A percentile compares a stretch with the other conserved stretches of the same genome.
Conservation (phyloP, 768 basidiomycete species). For the Hemileccinum impolitum region DNA sequence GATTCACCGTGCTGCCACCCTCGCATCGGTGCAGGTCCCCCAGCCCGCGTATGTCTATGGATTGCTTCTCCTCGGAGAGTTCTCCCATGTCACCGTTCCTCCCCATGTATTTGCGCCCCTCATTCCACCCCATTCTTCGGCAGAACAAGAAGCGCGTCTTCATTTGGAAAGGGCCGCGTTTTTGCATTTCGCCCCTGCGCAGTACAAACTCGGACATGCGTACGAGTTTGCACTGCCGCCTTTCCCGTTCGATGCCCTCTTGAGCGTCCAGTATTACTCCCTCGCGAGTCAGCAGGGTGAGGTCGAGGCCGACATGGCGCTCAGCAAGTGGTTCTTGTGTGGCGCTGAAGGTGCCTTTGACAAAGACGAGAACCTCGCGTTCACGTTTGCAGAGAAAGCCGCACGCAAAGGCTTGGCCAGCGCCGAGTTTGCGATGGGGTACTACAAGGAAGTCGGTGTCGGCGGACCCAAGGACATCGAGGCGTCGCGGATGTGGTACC, state of each 20-base stretch:
- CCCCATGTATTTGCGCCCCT: constrained; percentile 49
- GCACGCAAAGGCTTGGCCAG: constrained; percentile 68
- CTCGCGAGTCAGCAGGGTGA: constrained; percentile 83
- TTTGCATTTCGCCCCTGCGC: constrained; percentile 79
- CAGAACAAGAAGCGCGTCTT: constrained; percentile 60
- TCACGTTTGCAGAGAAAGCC: constrained; percentile 88
- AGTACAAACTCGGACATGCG: constrained; percentile 89
- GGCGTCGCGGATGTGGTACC: constrained; percentile 77
- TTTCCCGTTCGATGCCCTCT: constrained; percentile 82
- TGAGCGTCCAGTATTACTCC: constrained; percentile 88
- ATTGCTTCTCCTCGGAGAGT: constrained; percentile 83
- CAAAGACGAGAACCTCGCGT: constrained; percentile 83
- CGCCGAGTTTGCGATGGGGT: constrained; percentile 95
- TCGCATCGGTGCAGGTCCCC: constrained; percentile 70
- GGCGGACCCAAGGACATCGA: constrained; percentile 64
- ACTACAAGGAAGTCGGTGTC: constrained; percentile 91
- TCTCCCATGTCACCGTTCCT: constrained; percentile 59
- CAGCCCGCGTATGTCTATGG: constrained; percentile 89
- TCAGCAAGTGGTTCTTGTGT: constrained; percentile 96
- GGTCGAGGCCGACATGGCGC: constrained; percentile 93
- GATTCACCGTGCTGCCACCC: constrained; percentile 72
- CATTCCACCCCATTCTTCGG: constrained; percentile 48
- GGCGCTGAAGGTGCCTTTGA: constrained; percentile 76
- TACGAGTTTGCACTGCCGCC: constrained; percentile 89
- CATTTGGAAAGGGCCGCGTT: constrained; percentile 84